Evolutionary conservation across 345 rosid species (phyloP).

Genomic region (Syzygium aromaticum): DNA sequence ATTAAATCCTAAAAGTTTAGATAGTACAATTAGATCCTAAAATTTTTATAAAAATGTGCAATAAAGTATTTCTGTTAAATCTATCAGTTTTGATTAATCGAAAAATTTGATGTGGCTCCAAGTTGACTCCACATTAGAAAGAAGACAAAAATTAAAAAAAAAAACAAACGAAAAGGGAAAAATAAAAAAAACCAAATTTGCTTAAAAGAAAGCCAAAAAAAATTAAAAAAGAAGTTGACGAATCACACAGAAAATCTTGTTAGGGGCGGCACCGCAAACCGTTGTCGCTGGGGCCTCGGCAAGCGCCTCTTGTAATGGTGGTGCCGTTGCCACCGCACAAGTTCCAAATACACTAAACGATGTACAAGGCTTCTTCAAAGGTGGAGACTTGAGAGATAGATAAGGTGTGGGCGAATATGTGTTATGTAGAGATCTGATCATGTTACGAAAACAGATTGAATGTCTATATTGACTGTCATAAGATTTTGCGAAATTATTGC

Average conservation of each 20-base stretch:
- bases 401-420: not conserved
- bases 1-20: fast-evolving
- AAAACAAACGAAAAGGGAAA: not conserved
- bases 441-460: not conserved
- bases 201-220: too few relatives aligned
- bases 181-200: not conserved
- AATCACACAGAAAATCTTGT: not conserved
- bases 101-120: not conserved
- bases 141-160: not conserved
- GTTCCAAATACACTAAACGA: not conserved
- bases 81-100: not conserved
- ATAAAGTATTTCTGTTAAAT: not conserved
- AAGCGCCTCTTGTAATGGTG: not conserved
- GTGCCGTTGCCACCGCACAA: not conserved
- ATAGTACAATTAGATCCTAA: not conserved
- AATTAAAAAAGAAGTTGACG: not conserved
- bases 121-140: not conserved
- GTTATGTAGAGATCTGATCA: not conserved
- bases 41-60: not conserved
- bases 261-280: not conserved
- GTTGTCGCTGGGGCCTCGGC: not conserved
- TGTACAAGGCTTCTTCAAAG: not conserved
- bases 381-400: not conserved
- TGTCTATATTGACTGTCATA: not conserved
- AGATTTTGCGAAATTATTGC: too few relatives aligned